Evolutionary conservation across 257 asterid genomes (phyloP).

Genomic region (Nemophila menziesii): DNA sequence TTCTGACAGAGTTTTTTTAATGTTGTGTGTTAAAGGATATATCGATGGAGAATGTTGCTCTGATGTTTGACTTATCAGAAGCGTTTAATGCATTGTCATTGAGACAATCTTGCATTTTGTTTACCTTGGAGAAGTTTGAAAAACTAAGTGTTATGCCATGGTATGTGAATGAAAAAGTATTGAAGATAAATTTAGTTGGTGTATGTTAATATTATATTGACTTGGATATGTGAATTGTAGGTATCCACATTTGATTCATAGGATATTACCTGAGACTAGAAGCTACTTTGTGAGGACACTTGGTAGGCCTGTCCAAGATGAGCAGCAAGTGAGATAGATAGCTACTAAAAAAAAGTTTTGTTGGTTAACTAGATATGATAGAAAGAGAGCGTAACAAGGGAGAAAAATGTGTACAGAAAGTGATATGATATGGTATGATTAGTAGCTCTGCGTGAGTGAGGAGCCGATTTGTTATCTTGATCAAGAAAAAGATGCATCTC

Average conservation of each 20-base stretch:
- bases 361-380: conserved; percentile 30
- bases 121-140: conserved; percentile 67
- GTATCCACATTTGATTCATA: conserved; percentile 58
- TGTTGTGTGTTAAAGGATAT: conserved; percentile 48
- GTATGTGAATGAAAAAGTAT: conserved; percentile 35
- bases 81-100: conserved; percentile 73
- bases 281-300: conserved; percentile 61
- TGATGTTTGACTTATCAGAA: conserved; percentile 91
- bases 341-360: conserved; percentile 29
- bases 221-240: conserved; percentile 27
- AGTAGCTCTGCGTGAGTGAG: conserved; percentile 15
- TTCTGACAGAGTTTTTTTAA: conserved; percentile 22
- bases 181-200: background rate
- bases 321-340: conserved; percentile 35
- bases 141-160: conserved; percentile 48
- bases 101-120: conserved; percentile 69
- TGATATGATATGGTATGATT: too few species aligned
- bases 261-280: conserved; percentile 68
- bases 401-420: conserved; percentile 47
- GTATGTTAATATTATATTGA: background rate
- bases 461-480: conserved; percentile 25
- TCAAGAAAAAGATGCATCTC: conserved; percentile 27
- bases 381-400: conserved; percentile 19
- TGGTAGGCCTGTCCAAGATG: conserved; percentile 40
- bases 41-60: conserved; percentile 63